Conservation (phyloP, 495 filamentous ascomycete genomes). For the Choiromyces venosus region DNA sequence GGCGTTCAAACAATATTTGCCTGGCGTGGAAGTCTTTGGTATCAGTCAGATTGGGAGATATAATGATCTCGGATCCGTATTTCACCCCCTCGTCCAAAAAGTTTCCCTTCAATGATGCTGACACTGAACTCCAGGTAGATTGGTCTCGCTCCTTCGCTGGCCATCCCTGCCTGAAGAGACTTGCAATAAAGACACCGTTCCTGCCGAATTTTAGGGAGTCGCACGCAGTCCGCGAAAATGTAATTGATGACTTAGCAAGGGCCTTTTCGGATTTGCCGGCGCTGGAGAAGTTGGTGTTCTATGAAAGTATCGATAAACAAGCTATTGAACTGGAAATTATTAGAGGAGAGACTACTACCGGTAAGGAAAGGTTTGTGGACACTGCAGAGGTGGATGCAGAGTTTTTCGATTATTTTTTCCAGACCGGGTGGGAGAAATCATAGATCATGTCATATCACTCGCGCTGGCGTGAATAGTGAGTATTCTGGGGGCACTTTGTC, state of each 20-base stretch:
- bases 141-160: constrained; percentile 26
- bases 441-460: constrained; percentile 1
- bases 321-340: constrained; percentile 23
- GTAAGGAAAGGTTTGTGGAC: constrained; percentile 14
- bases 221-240: constrained; percentile 1
- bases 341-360: constrained; percentile 18
- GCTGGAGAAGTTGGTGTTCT: constrained; percentile 26
- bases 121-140: constrained; percentile 15
- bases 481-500: neutral
- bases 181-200: constrained; percentile 27
- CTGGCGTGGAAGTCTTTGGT: constrained; percentile 24
- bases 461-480: neutral
- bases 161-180: constrained; percentile 18
- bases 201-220: constrained; percentile 8
- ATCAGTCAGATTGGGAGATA: constrained; percentile 26
- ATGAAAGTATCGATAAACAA: constrained; percentile 14
- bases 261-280: constrained; percentile 17
- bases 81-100: neutral
- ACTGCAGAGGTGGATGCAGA: constrained; percentile 16
- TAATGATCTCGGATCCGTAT: constrained; percentile 25
- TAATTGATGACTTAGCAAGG: constrained; percentile 18
- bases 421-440: constrained; percentile 32
- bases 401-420: constrained; percentile 29
- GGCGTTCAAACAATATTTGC: constrained; percentile 19
- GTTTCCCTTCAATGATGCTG: neutral